Evolutionary conservation across 2,329 filamentous ascomycete species (phyloP), one percentile per base, ranked within the genome.

Genomic region (Aspergillus intermedius): DNA sequence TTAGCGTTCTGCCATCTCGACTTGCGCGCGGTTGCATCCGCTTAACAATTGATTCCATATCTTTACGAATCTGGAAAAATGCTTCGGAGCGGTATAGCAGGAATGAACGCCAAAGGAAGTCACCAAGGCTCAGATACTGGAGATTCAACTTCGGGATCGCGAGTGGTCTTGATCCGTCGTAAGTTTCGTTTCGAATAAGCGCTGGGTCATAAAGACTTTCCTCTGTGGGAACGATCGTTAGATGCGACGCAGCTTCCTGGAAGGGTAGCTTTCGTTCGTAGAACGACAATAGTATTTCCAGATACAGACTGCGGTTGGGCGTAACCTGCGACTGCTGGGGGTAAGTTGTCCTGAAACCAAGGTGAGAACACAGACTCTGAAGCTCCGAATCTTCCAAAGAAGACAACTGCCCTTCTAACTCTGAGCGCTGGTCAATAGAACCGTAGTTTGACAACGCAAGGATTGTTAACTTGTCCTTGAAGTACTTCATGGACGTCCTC

Each of bases 51-150:
- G 88, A 81, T 64, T 95, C 89, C 49, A 98, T 83, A 64, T 98
- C 89, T 61, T 90, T 91, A 42, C 90, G 83, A 51, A 98, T 91
- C 51, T 89, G 88, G 66, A 94, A 97, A 65, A 97, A 96, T 0
- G 91, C 81, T 67, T 98, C 93, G 50, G 85, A 87, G 37, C 91
- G 83, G 65, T 95, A 93, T 7, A 98, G 75, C 12, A 94, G 78
- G 60, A 97, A 85, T 0, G 91, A 90, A 53, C 94, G 82, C 90
- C 91, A 98, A n/a, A 98, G 73, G 60, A 98, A 98, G 67, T 98
- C 93, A 2, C 90, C 90, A 45, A 95, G 82, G 2, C 91, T 95
- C 12, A 98, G 77, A 68, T 98, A 98, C 63, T 98, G 93, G 23
- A 98, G 74, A 59, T 96, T 98, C 42, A 97, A 72, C 66, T 98